Evolutionary conservation across 345 rosid genomes (phyloP).

Genomic region (Eucalyptus regnans): DNA sequence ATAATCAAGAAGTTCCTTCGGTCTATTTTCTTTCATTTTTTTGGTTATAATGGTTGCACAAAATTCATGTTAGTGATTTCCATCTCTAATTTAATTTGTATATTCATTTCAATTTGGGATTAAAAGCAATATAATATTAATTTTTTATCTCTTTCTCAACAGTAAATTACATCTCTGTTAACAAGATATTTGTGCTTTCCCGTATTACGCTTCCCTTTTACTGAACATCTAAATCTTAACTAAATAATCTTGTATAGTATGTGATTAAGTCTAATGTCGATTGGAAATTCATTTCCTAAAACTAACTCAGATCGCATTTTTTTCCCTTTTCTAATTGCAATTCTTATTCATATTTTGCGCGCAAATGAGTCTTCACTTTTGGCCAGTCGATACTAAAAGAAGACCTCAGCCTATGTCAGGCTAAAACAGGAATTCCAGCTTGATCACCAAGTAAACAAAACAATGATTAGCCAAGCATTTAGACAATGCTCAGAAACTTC

Average conservation of each 20-base stretch:
- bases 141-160: too few species aligned
- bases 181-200: neutral
- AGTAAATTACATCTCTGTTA: too few species aligned
- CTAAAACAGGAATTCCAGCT: neutral
- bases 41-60: accelerated
- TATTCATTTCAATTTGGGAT: too few species aligned
- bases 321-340: neutral
- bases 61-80: neutral
- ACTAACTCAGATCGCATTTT: neutral
- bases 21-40: accelerated
- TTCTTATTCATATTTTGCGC: neutral
- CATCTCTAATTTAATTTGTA: neutral
- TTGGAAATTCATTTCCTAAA: neutral
- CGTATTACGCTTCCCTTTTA: neutral
- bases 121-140: accelerated
- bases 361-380: neutral
- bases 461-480: neutral
- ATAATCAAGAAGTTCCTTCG: too few species aligned
- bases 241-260: accelerated
- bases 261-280: too few species aligned
- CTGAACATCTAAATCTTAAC: neutral
- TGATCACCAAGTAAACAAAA: neutral
- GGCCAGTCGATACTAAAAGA: neutral
- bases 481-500: too few species aligned
- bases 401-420: neutral